phyloP scores from a whole-genome alignment of 2,329 filamentous ascomycete species.

The Beauveria caledonica region DNA sequence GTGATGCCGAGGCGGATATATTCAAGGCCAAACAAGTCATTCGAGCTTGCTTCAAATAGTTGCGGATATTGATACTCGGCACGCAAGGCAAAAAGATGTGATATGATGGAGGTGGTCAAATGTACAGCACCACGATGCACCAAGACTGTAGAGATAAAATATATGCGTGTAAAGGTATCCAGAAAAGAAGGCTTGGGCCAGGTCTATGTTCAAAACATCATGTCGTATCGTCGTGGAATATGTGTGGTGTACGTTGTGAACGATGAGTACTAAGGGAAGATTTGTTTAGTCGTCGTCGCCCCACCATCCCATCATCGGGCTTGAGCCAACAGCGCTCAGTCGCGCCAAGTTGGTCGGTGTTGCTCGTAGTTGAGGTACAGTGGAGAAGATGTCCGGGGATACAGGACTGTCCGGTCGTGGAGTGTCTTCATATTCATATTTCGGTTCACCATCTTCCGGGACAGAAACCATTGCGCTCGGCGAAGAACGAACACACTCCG shows the following conservation, averaged over 20 bases:
- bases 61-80: not conserved
- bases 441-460: slow-evolving; percentile 12
- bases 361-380: slow-evolving; percentile 16
- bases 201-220: not conserved
- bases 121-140: not conserved
- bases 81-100: not conserved
- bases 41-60: not conserved
- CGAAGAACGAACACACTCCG: not conserved
- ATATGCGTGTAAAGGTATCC: not conserved
- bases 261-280: not conserved
- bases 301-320: slow-evolving; percentile 26
- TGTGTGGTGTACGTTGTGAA: not conserved
- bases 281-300: slow-evolving; percentile 30
- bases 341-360: slow-evolving; percentile 32
- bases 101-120: not conserved
- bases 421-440: slow-evolving; percentile 20
- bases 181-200: not conserved
- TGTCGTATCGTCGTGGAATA: slow-evolving; percentile 10
- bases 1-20: not conserved
- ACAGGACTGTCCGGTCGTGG: slow-evolving; percentile 35
- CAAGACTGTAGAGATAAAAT: not conserved
- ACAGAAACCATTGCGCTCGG: slow-evolving; percentile 11
- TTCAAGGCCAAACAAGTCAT: not conserved
- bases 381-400: slow-evolving; percentile 25
- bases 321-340: slow-evolving; percentile 31